phyloP scores from a whole-genome alignment of 441 rosid genomes.

The Brassica balearica region DNA sequence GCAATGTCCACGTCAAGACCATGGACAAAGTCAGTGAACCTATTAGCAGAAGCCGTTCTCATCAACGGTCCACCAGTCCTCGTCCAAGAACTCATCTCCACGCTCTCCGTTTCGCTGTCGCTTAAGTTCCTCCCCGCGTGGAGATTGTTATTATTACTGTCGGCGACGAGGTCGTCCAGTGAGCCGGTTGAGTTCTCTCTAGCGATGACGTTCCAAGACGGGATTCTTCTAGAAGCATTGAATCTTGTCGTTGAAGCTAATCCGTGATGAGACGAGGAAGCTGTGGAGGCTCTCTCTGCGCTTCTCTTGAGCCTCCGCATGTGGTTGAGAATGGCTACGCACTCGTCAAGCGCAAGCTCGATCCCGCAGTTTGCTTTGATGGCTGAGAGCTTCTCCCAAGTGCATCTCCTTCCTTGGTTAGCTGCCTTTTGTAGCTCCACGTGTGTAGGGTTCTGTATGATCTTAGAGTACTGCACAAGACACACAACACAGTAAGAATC shows the following conservation, averaged over 20 bases:
- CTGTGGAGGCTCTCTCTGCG: conserved; percentile 75
- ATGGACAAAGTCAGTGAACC: conserved; percentile 76
- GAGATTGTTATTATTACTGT: conserved; percentile 45
- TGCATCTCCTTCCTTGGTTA: conserved; percentile 97
- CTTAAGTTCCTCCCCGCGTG: conserved; percentile 62
- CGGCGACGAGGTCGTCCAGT: conserved; percentile 72
- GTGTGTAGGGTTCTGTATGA: conserved; percentile 81
- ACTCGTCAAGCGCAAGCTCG: conserved; percentile 95
- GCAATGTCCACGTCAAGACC: conserved; percentile 69
- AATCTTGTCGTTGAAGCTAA: conserved; percentile 58
- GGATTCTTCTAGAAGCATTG: conserved; percentile 88
- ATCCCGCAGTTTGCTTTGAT: conserved; percentile 95
- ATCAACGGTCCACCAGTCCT: conserved; percentile 96
- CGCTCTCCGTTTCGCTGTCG: conserved; percentile 81
- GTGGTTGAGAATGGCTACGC: conserved; percentile 88
- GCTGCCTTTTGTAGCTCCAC: conserved; percentile 91
- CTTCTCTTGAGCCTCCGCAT: conserved; percentile 96
- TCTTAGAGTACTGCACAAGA: conserved; percentile 69
- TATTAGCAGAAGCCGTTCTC: conserved; percentile 92
- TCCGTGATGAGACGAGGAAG: conserved; percentile 74
- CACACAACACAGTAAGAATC: too few relatives aligned
- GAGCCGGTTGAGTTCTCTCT: conserved; percentile 97
- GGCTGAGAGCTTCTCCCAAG: conserved; percentile 99
- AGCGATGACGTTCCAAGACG: conserved; percentile 97
- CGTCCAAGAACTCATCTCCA: conserved; percentile 86